Base-by-base conservation (phyloP, 202 grass and related monocot genomes). In the Zoysia matrella region DNA sequence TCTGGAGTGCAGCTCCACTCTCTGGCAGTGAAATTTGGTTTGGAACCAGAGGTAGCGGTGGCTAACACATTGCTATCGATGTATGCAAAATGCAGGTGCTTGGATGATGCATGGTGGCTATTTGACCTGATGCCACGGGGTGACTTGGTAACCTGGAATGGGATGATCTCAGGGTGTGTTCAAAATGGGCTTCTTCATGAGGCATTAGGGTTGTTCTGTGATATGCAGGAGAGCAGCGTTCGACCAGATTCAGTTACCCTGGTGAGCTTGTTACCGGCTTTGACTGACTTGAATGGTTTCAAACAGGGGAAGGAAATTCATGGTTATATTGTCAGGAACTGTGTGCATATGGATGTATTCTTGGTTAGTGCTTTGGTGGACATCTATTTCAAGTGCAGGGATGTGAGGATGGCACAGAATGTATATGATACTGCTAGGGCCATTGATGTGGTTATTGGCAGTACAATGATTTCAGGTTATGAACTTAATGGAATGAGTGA, bases 351-450 rank as follows among this genome's bases (percentile, higher is more conserved):
- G 88, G 90, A 97, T 89, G 90, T 79, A 8, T 97, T 94, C 86
- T 83, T 97, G 88, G 89, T 90, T 68, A 94, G 92, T 89, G 92
- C 92, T 78, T 83, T 97, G 60, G 84, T 92, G 7, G 94, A 94
- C 79, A 83, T 94, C 16, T 94, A 97, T 84, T 94, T 97, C 71
- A 94, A 94, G 85, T 87, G 89, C 79, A 89, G 87, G 67, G 76
- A 89, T 76, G 85, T 91, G 45, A 81, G 58, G 48, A 90, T 94
- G 91, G 91, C 94, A 56, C 82, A 88, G 43, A 91, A 92, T 50
- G 83, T 97, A 1, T 97, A 90, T 87, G 67, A 86, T 92, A 69
- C 63, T 11, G 80, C 91, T 39, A 77, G 75, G 82, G 43, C 80
- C 9, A 80, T 88, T 0, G 94, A 97, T 92, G 89, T 97, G 39